phyloP scores from a whole-genome alignment of 2,329 filamentous ascomycete genomes.

The Chaetomiaceae sp. region DNA sequence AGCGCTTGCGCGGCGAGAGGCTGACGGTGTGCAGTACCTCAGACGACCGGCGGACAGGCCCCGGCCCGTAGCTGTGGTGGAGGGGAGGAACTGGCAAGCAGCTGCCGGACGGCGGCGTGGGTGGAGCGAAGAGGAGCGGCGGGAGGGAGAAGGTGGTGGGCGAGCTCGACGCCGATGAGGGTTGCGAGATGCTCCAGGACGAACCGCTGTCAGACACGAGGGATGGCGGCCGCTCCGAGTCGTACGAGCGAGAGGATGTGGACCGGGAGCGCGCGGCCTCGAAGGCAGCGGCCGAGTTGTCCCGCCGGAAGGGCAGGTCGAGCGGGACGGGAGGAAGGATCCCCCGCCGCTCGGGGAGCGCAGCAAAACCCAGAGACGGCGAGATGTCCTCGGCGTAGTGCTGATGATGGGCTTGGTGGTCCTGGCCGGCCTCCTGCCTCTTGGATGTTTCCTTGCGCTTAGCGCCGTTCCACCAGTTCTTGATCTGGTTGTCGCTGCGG shows the following conservation, averaged over 20 bases:
- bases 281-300: neutral
- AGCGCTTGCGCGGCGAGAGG: constrained; percentile 3
- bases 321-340: constrained; percentile 11
- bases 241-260: constrained; percentile 6
- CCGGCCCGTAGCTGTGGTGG: neutral
- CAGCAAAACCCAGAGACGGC: neutral
- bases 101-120: constrained; percentile 4
- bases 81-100: neutral
- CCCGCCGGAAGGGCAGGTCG: constrained; percentile 7
- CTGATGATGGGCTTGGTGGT: neutral
- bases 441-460: constrained; percentile 55
- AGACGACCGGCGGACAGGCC: constrained; percentile 8
- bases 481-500: constrained; percentile 90
- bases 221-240: constrained; percentile 11
- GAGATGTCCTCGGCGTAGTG: constrained; percentile 4
- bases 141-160: constrained; percentile 5
- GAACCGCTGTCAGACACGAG: constrained; percentile 12
- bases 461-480: constrained; percentile 97
- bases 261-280: constrained; percentile 2
- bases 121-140: neutral
- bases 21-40: neutral
- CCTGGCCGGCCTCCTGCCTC: constrained; percentile 8
- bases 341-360: constrained; percentile 10
- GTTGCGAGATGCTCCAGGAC: constrained; percentile 10
- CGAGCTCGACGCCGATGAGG: constrained; percentile 5